Evolutionary conservation across 106 monocot genomes (phyloP), one percentile per base, ranked within the genome.

Genomic region (Agapanthus africanus): DNA sequence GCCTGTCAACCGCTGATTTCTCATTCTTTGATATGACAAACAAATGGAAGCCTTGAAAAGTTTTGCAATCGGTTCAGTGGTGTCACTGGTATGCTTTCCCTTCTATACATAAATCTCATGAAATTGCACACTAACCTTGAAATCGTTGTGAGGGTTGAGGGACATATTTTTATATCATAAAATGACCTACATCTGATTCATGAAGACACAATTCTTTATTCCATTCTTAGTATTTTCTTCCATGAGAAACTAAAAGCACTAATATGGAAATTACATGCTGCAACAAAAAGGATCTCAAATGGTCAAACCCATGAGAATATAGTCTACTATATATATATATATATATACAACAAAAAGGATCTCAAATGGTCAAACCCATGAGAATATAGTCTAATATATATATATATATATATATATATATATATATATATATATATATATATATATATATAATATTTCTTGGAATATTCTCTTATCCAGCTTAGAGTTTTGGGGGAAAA

Each of bases 31-130:
- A 63, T 69, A 99, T 92, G 99, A 99, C 70, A 99, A 87, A 72
- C 93, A 99, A 83, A 99, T 99, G 99, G 99, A 99, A 83, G 82
- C 83, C 37, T 99, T 75, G 99, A 99, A 68, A 99, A 99, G 80
- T 90, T 99, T 49, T 99, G 99, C 75, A 87, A 85, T 67, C 73
- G 99, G 49, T 93, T 99, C 75, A 81, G 51, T 65, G 93, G 93
- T 66, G 84, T 85, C 25, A 79, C 69, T 70, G 99, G 93, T 99
- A 90, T 66, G 61, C 37, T 64, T 49, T 52, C 42, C 25, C 37
- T n/a, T 68, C 26, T 3, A 33, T 32, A n/a, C 35, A 18, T 35
- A 1, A 35, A 0, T 52, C 4, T 52, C n/a, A n/a, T n/a, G n/a
- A 47, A 16, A 18, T 47, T 47, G 7, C n/a, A n/a, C n/a, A n/a